Evolutionary conservation across 2,329 filamentous ascomycete species (phyloP), one percentile per base, ranked within the genome.

Genomic region (Aspergillus fijiensis): DNA sequence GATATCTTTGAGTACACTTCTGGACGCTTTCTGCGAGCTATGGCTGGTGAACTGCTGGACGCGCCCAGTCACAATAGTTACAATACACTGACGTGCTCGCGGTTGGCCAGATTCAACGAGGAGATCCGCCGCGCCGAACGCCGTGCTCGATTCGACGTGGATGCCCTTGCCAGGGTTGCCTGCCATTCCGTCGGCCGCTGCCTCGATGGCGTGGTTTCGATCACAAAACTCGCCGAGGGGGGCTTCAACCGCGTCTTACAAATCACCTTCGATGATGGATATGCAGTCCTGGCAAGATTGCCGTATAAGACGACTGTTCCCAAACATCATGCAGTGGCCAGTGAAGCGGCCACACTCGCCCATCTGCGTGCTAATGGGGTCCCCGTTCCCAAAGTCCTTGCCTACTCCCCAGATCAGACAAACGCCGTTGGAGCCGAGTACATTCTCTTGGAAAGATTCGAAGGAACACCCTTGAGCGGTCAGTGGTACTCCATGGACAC

Each of bases 391-490:
- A 66, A 72, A 55, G 66, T 79, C 19, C 71, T 73, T 53, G 60
- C 63, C 21, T 78, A 76, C 63, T 75, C 72, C 9, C 49, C 71
- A 33, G 71, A 69, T 27, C 57, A 55, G 2, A 63, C 69, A 16
- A 79, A 79, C 54, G 23, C 71, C 57, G 75, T 76, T 55, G 72
- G 75, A 0, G 70, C 72, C 2, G 76, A 78, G 66, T 79, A 76
- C 29, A 66, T 80, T 21, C 65, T 79, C 5, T 70, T 79, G 62
- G 76, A 77, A 60, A 69, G 67, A 39, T 39, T 74, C 23, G 63
- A 63, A 23, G 77, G 77, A 16, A 63, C 25, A 9, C 67, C 70
- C 10, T 59, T 77, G n/a, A 72, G 71, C 25, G 68, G 71, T 31
- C 62, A 65, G 25, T 77, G 74, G 75, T 73, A 69, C 49, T 57